These are phyloP conservation scores for Aspergillus fijiensis DNA, from an alignment of 2,329 filamentous ascomycete species.

Conservation along the genomic window DNA sequence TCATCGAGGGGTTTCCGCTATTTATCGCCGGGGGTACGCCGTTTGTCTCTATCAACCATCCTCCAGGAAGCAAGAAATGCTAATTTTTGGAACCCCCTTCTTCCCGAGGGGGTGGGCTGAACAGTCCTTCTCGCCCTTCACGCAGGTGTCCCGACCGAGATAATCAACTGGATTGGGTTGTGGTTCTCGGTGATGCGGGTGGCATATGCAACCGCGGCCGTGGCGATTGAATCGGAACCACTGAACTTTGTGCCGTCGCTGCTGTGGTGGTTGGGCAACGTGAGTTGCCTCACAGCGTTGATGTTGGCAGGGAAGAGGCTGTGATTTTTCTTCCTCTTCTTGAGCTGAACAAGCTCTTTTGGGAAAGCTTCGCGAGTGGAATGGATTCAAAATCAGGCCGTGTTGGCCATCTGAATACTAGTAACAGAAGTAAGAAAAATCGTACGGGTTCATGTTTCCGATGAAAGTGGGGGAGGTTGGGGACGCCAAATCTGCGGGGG, in stretches of 20 bases:
- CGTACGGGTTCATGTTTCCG: too few species aligned
- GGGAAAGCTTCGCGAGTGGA: background rate
- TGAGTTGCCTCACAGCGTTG: slow-evolving; percentile 39
- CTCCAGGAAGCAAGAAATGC: background rate
- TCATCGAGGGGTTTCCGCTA: slow-evolving; percentile 38
- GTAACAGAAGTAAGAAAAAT: too few species aligned
- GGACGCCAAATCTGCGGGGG: too few species aligned
- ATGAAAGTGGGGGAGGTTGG: too few species aligned
- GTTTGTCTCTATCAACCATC: background rate
- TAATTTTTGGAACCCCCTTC: too few species aligned
- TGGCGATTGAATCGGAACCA: slow-evolving; percentile 30
- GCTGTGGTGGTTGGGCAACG: slow-evolving; percentile 42
- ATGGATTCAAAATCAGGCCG: too few species aligned
- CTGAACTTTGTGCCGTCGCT: slow-evolving; percentile 37
- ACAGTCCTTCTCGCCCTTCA: slow-evolving; percentile 36
- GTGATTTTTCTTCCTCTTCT: slow-evolving; percentile 7
- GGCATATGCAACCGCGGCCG: slow-evolving; percentile 35
- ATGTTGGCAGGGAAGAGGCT: slow-evolving; percentile 36
- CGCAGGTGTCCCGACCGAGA: slow-evolving; percentile 34
- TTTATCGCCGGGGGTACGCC: slow-evolving; percentile 33
- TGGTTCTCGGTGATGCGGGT: slow-evolving; percentile 39
- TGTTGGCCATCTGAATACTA: too few species aligned
- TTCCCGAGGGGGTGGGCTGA: too few species aligned
- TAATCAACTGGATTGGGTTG: slow-evolving; percentile 38
- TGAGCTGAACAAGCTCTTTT: slow-evolving; percentile 1